Percentiles rank a stretch among this genome's conserved stretches.
These are phyloP conservation scores for Rutstroemia sp. DNA, from an alignment of 2,329 filamentous ascomycete species.

Conservation along the genomic window DNA sequence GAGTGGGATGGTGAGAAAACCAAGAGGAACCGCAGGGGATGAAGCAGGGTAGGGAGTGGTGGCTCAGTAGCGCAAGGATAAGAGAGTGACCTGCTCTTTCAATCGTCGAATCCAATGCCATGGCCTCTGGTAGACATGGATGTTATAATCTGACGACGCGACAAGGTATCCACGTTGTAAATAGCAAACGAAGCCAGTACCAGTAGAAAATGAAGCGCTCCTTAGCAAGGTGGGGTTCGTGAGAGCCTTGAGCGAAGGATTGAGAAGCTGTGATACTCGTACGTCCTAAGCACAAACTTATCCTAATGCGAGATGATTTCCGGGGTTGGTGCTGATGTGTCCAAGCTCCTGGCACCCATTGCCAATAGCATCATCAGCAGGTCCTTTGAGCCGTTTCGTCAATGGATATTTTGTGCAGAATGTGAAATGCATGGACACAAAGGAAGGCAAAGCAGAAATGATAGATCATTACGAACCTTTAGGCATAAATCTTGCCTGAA, in stretches of 20 bases:
- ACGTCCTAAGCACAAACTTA: conserved; percentile 8
- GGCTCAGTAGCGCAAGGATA: conserved; percentile 10
- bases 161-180: conserved; percentile 16
- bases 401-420: too few relatives aligned
- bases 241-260: conserved; percentile 5
- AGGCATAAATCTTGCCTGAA: too few relatives aligned
- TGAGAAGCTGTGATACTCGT: conserved; percentile 6
- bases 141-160: conserved; percentile 17
- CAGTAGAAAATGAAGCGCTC: conserved; percentile 1
- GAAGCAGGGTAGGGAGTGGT: neutral
- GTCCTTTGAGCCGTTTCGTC: too few relatives aligned
- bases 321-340: neutral
- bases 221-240: conserved; percentile 1
- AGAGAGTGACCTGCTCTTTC: conserved; percentile 2
- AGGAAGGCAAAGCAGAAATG: too few relatives aligned
- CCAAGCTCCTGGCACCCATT: neutral
- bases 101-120: conserved; percentile 17
- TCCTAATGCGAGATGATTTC: conserved; percentile 3
- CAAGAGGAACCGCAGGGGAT: neutral
- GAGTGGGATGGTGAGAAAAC: neutral
- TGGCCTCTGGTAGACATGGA: conserved; percentile 12
- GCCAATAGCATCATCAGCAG: neutral
- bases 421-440: too few relatives aligned
- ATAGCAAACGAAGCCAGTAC: neutral
- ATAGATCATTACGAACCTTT: too few relatives aligned